Base-by-base conservation (phyloP, 2,329 filamentous ascomycete genomes). In the Alternaria arbusti region DNA sequence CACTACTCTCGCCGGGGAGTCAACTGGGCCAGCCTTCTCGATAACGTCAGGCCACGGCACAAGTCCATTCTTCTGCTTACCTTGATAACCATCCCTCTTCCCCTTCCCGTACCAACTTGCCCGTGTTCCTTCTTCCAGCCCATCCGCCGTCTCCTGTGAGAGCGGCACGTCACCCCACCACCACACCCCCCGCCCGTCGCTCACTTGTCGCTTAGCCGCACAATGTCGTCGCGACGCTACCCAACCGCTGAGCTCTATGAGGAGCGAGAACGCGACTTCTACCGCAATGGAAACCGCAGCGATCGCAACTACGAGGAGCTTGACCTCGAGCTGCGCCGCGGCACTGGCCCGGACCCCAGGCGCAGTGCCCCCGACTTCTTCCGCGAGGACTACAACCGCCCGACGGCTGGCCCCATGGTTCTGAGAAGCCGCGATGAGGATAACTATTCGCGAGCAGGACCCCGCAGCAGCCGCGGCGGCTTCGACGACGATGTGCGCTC, bases 201-300 rank as follows among this genome's bases (percentile, higher is more conserved):
- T 64, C 61, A 56, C 66, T 61, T 59, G 54, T 63, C 59, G 65
- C 67, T 63, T 59, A 46, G 57, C 60, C 22, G 46, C 65, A 56
- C 52, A 63, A 66, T 65, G 57, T 59, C 65, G 82, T 82, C 82
- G 67, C 82, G 82, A 60, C 78, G 80, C 73, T 83, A 83, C 68
- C 81, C 80, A 32, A 80, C 81, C 32, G 79, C 82, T 60, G 82
- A 84, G 71, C 76, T 82, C 69, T 84, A 84, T 70, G 82, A 84
- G 55, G 82, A 85, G 70, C 81, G 82, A 57, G 81, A 85, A 70
- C 79, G 83, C 65, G 84, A 85, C 67, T 83, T 85, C 67, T 83
- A 84, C 65, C 79, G 80, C 69, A 81, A 77, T 63, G 75, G 77
- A 65, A 72, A 74, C 65, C 79, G 78, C 70, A 77, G 71, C 68